Percentiles rank a stretch among this genome's conserved stretches.
phyloP scores from a whole-genome alignment of 257 asterid genomes.

The Plectranthus barbatus region DNA sequence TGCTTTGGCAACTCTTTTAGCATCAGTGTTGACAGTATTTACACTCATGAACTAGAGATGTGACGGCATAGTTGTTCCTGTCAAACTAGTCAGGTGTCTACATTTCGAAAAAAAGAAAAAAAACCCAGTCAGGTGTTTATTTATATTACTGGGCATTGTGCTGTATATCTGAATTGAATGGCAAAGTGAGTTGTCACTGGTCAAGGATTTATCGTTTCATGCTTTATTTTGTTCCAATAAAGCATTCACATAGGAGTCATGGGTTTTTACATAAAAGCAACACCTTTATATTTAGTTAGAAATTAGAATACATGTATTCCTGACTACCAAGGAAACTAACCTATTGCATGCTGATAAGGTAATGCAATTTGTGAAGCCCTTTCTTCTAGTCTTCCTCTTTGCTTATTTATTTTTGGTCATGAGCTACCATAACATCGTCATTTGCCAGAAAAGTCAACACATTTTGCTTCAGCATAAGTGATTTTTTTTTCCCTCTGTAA shows the following conservation, averaged over 20 bases:
- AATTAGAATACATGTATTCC: background rate
- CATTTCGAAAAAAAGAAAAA: no score
- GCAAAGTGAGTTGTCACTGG: background rate
- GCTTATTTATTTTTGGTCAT: background rate
- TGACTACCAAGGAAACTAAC: background rate
- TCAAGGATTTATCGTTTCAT: background rate
- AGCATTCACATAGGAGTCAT: background rate
- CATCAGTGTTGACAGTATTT: background rate
- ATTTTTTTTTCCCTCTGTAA: background rate
- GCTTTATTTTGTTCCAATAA: background rate
- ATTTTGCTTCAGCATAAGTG: background rate
- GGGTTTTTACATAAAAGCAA: background rate
- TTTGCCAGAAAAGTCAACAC: background rate
- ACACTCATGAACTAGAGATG: background rate
- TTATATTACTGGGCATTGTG: background rate
- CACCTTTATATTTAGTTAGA: background rate
- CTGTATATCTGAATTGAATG: background rate
- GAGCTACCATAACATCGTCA: background rate
- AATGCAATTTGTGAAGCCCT: background rate
- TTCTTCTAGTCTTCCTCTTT: background rate
- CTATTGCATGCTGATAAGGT: background rate
- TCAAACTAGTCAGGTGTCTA: background rate
- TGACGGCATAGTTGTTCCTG: background rate
- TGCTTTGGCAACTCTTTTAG: background rate
- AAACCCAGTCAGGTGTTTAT: no score